These are phyloP conservation scores for Apiotrichum mycotoxinovorans DNA, from an alignment of 1,284 basidiomycete species.

Conservation along the genomic window DNA sequence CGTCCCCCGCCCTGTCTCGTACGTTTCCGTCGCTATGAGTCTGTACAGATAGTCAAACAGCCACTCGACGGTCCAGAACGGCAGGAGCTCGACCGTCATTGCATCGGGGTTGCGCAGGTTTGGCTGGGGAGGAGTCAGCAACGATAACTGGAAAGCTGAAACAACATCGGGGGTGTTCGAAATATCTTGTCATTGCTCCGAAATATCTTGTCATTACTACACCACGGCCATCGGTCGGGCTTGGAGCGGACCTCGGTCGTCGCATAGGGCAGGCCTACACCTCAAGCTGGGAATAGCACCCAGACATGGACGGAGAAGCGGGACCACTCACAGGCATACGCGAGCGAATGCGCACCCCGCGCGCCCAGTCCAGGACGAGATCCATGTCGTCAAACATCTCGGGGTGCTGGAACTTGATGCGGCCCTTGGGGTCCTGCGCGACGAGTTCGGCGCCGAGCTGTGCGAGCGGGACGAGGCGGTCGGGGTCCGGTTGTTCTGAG, in stretches of 20 bases:
- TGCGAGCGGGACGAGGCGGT: background rate
- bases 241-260: no score
- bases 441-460: background rate
- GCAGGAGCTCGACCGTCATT: slow-evolving; percentile 16
- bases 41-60: background rate
- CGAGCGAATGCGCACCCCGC: background rate
- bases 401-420: background rate
- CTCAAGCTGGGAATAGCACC: no score
- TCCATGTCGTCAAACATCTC: background rate
- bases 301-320: no score
- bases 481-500: no score
- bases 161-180: no score
- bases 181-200: no score
- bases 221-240: no score
- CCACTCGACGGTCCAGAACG: slow-evolving; percentile 18
- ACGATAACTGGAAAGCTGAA: no score
- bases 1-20: background rate
- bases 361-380: background rate
- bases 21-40: background rate
- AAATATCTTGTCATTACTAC: no score
- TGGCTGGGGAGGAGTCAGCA: background rate
- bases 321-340: background rate
- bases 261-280: no score
- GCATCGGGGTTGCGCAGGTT: background rate
- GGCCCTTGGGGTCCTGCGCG: slow-evolving; percentile 1